A percentile compares a stretch with the other conserved stretches of the same genome.
Evolutionary conservation across 2,329 filamentous ascomycete species (phyloP).

Genomic region (Zymoseptoria crescenta): DNA sequence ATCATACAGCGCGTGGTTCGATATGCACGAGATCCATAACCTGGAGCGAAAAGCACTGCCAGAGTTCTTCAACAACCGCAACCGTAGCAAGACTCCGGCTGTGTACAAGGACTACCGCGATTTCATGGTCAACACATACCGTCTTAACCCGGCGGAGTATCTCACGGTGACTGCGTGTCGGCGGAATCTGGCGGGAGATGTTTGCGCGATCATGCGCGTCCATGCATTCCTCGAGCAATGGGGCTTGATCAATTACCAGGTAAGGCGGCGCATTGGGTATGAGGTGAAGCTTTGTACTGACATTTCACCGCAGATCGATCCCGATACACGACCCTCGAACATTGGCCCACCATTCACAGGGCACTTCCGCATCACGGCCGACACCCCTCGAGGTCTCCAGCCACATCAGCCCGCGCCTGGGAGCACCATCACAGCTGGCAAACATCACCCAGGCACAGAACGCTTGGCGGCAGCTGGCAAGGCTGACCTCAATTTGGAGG

Average conservation of each 20-base stretch:
- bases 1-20: constrained; percentile 98
- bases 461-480: constrained; percentile 62
- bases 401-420: constrained; percentile 88
- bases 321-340: constrained; percentile 87
- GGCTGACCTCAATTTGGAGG: constrained; percentile 79
- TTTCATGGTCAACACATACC: constrained; percentile 99
- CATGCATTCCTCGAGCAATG: constrained; percentile 97
- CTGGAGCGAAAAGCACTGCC: constrained; percentile 92
- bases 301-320: constrained; percentile 63
- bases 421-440: constrained; percentile 53
- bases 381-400: constrained; percentile 89
- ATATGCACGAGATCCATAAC: constrained; percentile 86
- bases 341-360: constrained; percentile 95
- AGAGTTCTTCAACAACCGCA: constrained; percentile 97
- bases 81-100: constrained; percentile 93
- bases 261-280: constrained; percentile 31
- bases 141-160: constrained; percentile 91
- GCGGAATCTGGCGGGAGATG: constrained; percentile 89
- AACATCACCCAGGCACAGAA: constrained; percentile 61
- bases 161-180: constrained; percentile 94
- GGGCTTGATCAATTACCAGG: constrained; percentile 98
- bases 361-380: constrained; percentile 91
- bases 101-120: constrained; percentile 99
- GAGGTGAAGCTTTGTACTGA: not conserved
- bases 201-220: constrained; percentile 98